These are phyloP conservation scores for Musa itinerans DNA, from an alignment of 176 grass and related monocot species.

Conservation along the genomic window DNA sequence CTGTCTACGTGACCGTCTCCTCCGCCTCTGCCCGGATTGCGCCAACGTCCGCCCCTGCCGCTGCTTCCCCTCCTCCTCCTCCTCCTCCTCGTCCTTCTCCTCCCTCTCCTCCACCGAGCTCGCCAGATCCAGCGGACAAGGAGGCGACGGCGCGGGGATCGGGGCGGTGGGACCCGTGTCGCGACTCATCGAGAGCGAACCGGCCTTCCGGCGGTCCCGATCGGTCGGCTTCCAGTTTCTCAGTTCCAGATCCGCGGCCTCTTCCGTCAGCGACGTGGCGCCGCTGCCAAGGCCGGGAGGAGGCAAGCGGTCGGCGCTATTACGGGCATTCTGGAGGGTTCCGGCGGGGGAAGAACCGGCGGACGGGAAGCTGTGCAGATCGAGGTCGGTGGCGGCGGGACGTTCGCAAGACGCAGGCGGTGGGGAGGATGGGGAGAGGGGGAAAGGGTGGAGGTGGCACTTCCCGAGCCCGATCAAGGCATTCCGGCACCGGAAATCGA, in stretches of 20 bases:
- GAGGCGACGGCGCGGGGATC: conserved; percentile 42
- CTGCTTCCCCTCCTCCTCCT: conserved; percentile 6
- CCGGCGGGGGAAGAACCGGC: neutral
- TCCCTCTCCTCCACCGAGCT: conserved; percentile 40
- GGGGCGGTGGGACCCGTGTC: conserved; percentile 17
- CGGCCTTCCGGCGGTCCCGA: conserved; percentile 36
- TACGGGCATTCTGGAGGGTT: conserved; percentile 22
- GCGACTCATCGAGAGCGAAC: conserved; percentile 29
- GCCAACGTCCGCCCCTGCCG: conserved; percentile 43
- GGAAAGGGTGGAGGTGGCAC: conserved; percentile 55
- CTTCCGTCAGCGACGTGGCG: neutral
- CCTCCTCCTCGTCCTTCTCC: conserved; percentile 22
- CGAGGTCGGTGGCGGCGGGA: conserved; percentile 44
- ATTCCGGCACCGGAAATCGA: conserved; percentile 60
- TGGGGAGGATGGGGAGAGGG: conserved; percentile 15
- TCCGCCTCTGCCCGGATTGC: conserved; percentile 70
- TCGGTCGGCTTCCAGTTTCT: conserved; percentile 36
- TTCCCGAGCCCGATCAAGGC: conserved; percentile 69
- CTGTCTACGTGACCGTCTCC: conserved; percentile 63
- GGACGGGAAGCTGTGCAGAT: conserved; percentile 39
- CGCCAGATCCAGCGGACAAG: conserved; percentile 27
- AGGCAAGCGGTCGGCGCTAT: conserved; percentile 36
- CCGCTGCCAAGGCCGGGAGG: neutral
- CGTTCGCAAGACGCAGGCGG: neutral
- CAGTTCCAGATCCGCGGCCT: conserved; percentile 11